Evolutionary conservation across 345 rosid species (phyloP), one percentile per base, ranked within the genome.

Genomic region (Linum trigynum): DNA sequence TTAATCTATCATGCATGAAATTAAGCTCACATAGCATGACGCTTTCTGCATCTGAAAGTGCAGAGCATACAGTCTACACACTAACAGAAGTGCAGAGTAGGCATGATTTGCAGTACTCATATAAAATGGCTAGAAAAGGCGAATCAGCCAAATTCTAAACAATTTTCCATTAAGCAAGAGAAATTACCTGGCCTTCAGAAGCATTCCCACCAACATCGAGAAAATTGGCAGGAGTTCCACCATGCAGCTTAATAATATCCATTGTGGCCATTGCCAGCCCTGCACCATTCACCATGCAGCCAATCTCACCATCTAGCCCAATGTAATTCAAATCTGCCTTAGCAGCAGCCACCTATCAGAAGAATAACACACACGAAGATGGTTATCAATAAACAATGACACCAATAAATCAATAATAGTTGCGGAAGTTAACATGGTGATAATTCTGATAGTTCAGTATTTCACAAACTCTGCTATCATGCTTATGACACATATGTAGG

Each of bases 231-330:
- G 97, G 99, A 60, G 99, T 95, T 69, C 97, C 99, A 32, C 97
- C 99, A 66, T 91, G 97, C 85, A 95, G 61, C 76, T 95, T 95
- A 61, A 95, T 91, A 56, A 95, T 91, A 79, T 95, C 99, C 99
- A 91, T 95, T 32, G 97, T 89, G 68, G 99, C 97, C 97, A 90
- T 95, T 14, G 97, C 99, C 69, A 95, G 77, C 75, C 99, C 97
- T n/a, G 99, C 97, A 69, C 99, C 99, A 80, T 95, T 95, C 64
- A 95, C 99, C 99, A 95, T 95, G 88, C 99, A 95, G 61, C 99
- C 99, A 73, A 95, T 95, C 83, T 95, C 99, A 62, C 99, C 99
- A 75, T 95, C 99, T 62, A 94, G 76, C 38, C 99, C 99, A 43
- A 91, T 95, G 66, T 95, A 95, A 83, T 95, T 95, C 78, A 95